Base-by-base conservation (phyloP, 2,329 filamentous ascomycete species). In the Hypoxylon sp. region DNA sequence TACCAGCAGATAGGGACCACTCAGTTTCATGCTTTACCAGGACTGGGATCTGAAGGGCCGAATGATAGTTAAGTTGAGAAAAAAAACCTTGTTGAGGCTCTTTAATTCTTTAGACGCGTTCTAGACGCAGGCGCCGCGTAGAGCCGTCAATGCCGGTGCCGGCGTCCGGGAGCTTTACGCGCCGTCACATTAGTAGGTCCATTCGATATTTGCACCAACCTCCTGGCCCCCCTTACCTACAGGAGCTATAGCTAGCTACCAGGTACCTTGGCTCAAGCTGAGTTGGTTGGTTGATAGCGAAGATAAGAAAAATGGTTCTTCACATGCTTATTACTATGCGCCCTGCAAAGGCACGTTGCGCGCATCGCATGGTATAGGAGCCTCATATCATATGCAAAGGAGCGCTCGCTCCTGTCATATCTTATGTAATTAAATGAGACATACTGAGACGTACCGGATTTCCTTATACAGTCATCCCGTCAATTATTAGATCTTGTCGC, bases 21-120 rank as follows among this genome's bases (percentile, higher is more conserved):
- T 44, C 42, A 26, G 51, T 56, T 42, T 58, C 52, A 22, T 52
- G 55, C 33, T 35, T 55, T 50, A 26, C 58, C n/a, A 26, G 52
- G 61, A 53, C 37, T 51, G 51, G 53, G 42, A 42, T 63, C 35
- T 65, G 63, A 69, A 71, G 69, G 69, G 56, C 69, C 69, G 69
- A 71, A 64, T 71, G 48, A 60, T 48, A 31, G 19, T 35, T 29
- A 24, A 55, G 58, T 69, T 35, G 63, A 42, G 33, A 44, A 55
- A 9, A 60, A 67, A 39, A 65, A 71, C 66, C 63, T 67, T 67
- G 69, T 69, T 71, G 69, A 71, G 69, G 69, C 69, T 71, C 69
- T 66, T 33, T 22, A 8, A 17, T 22, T 48, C 31, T 63, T 58
- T 64, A 62, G 59, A 48, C 62, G 58, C 66, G 66, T 61, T 68